These are phyloP conservation scores for Ramaria sp. DNA, from an alignment of 768 basidiomycete genomes.

Conservation along the genomic window DNA sequence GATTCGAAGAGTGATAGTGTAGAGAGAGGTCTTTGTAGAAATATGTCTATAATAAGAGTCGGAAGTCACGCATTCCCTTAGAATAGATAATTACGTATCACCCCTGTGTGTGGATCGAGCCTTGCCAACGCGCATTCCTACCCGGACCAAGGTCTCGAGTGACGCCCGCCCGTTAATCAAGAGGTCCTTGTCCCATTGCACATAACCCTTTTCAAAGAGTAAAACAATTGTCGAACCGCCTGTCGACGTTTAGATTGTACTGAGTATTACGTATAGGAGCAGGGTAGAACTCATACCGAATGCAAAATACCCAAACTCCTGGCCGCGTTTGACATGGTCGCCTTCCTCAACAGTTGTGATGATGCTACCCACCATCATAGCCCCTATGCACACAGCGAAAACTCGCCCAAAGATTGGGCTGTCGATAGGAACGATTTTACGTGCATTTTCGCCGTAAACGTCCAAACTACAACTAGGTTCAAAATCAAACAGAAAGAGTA, in stretches of 20 bases:
- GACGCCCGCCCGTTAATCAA: slow-evolving; percentile 73
- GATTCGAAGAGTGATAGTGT: no score
- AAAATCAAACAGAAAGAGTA: slow-evolving; percentile 7
- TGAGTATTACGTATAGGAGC: neutral
- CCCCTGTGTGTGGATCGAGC: neutral
- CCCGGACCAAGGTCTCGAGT: slow-evolving; percentile 84
- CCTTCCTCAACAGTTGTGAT: slow-evolving; percentile 80
- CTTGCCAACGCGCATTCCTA: slow-evolving; percentile 74
- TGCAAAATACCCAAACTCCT: slow-evolving; percentile 92
- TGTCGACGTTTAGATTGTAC: neutral
- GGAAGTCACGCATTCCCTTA: no score
- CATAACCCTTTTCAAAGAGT: slow-evolving; percentile 73
- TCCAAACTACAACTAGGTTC: slow-evolving; percentile 35
- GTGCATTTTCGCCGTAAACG: slow-evolving; percentile 89
- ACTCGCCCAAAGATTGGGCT: slow-evolving; percentile 84
- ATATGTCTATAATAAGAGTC: no score
- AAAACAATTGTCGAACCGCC: slow-evolving; percentile 90
- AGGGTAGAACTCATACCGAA: slow-evolving; percentile 51
- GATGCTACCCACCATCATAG: slow-evolving; percentile 95
- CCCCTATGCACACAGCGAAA: slow-evolving; percentile 85
- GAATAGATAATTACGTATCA: neutral
- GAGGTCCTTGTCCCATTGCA: slow-evolving; percentile 90
- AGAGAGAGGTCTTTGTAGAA: no score
- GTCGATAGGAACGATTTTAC: slow-evolving; percentile 89
- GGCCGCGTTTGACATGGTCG: slow-evolving; percentile 64